phyloP scores from a whole-genome alignment of 495 filamentous ascomycete genomes.

The Penicillium daleae region DNA sequence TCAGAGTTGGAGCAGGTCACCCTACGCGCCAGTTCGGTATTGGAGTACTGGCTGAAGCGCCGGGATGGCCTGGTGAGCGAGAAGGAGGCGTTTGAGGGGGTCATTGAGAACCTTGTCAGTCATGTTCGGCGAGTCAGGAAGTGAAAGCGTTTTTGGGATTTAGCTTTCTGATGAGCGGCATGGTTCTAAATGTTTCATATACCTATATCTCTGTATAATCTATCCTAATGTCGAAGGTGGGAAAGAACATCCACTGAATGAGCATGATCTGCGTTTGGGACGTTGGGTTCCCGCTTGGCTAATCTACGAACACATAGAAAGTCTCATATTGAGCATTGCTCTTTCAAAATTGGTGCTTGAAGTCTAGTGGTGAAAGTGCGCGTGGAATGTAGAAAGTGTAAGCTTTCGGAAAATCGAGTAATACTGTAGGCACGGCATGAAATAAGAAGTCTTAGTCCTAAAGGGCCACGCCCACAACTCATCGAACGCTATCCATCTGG shows the following conservation, averaged over 20 bases:
- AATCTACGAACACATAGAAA: background rate
- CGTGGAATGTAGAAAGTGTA: background rate
- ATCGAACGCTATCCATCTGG: background rate
- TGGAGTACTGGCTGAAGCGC: constrained; percentile 87
- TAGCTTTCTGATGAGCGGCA: constrained; percentile 6
- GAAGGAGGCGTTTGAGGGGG: constrained; percentile 94
- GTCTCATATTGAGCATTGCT: background rate
- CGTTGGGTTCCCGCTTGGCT: background rate
- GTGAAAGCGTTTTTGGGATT: constrained; percentile 21
- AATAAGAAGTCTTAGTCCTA: background rate
- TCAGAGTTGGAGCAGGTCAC: constrained; percentile 68
- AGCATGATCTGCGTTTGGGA: constrained; percentile 12
- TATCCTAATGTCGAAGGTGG: constrained; percentile 22
- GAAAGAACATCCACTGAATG: constrained; percentile 15
- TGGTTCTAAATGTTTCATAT: constrained; percentile 12
- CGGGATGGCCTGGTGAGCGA: constrained; percentile 84
- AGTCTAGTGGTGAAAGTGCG: too few relatives aligned
- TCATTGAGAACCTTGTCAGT: constrained; percentile 97
- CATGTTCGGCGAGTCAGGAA: constrained; percentile 90
- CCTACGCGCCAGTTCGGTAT: constrained; percentile 68
- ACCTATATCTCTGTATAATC: constrained; percentile 28
- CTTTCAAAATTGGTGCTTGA: too few relatives aligned
- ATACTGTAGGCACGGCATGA: background rate
- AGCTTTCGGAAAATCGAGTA: too few relatives aligned
- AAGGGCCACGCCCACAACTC: background rate